Evolutionary conservation across 192 early-diverging fungal species (phyloP).

Genomic region (Cetraspora pellucida): DNA sequence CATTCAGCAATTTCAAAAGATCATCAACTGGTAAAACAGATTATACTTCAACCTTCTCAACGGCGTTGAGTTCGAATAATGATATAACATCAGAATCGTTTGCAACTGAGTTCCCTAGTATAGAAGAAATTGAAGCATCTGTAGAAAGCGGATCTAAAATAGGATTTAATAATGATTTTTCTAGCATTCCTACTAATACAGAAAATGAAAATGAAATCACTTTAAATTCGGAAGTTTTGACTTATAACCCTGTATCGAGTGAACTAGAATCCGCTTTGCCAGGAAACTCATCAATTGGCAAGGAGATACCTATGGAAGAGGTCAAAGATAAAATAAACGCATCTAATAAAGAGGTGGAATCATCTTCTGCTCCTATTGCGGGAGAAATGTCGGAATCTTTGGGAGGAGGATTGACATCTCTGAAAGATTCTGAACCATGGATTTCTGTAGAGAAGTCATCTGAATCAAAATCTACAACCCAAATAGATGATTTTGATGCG

Average conservation of each 20-base stretch:
- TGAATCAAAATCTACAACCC: not conserved
- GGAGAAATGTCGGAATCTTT: not conserved
- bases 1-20: constrained; percentile 1
- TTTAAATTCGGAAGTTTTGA: not conserved
- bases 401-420: not conserved
- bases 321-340: no score
- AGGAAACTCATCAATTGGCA: no score
- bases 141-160: not conserved
- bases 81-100: constrained; percentile 29
- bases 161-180: constrained; percentile 33
- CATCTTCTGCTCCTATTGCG: not conserved
- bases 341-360: not conserved
- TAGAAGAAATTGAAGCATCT: constrained; percentile 31
- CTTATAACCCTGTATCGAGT: not conserved
- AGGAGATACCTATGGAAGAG: no score
- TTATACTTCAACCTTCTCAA: constrained; percentile 15
- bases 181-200: not conserved
- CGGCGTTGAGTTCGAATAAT: not conserved
- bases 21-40: not conserved
- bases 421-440: not conserved
- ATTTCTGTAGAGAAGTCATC: constrained; percentile 3
- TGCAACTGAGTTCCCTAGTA: constrained; percentile 12
- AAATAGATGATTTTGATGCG: constrained; percentile 23
- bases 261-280: no score
- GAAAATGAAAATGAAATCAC: not conserved